phyloP scores from a whole-genome alignment of 139 green algal species.

The Nannochloris sp. region DNA sequence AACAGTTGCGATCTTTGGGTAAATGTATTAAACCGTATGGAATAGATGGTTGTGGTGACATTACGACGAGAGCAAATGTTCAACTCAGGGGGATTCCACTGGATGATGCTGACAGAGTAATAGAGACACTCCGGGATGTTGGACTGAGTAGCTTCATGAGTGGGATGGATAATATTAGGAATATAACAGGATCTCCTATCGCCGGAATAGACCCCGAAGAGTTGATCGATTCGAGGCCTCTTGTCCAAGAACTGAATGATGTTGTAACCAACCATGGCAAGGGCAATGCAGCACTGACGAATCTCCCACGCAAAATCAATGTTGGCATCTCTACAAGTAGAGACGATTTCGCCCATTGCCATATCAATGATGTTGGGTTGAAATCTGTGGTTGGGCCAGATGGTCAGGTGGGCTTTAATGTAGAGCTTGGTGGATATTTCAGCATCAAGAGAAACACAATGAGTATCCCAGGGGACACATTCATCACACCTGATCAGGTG shows the following conservation, averaged over 20 bases:
- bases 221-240: constrained; percentile 75
- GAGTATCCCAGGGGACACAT: constrained; percentile 75
- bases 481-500: constrained; percentile 63
- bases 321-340: constrained; percentile 74
- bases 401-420: constrained; percentile 71
- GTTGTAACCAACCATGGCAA: constrained; percentile 54
- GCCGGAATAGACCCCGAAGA: constrained; percentile 87
- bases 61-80: constrained; percentile 95
- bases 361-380: constrained; percentile 98
- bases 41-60: constrained; percentile 82
- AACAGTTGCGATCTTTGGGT: constrained; percentile 66
- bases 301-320: constrained; percentile 97
- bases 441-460: constrained; percentile 82
- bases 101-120: constrained; percentile 52
- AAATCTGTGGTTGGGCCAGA: constrained; percentile 66
- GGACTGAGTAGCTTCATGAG: constrained; percentile 75
- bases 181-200: constrained; percentile 79
- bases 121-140: constrained; percentile 44
- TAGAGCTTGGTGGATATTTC: constrained; percentile 93
- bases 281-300: constrained; percentile 79
- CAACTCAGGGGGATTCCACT: constrained; percentile 79
- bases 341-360: constrained; percentile 93
- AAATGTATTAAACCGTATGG: constrained; percentile 67
- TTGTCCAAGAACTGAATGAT: constrained; percentile 54
- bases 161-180: constrained; percentile 97